Evolutionary conservation across 2,329 filamentous ascomycete genomes (phyloP).

Genomic region (Fusarium sp.): DNA sequence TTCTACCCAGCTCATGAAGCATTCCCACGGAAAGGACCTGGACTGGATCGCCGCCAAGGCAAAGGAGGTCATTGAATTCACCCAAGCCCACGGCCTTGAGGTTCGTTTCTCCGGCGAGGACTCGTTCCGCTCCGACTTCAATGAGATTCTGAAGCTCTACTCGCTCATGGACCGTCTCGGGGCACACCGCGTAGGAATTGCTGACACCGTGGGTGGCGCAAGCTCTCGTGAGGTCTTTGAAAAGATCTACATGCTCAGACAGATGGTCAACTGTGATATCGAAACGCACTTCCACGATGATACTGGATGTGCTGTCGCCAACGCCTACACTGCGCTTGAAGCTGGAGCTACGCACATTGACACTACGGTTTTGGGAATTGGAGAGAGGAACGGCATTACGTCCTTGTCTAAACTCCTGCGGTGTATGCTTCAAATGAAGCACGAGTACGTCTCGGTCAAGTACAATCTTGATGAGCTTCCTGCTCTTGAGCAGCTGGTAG

Average conservation of each 20-base stretch:
- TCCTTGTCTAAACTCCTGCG: conserved; percentile 58
- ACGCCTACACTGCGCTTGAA: conserved; percentile 89
- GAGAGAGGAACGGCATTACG: conserved; percentile 74
- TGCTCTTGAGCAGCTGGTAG: conserved; percentile 87
- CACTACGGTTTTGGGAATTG: conserved; percentile 76
- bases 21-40: conserved; percentile 93
- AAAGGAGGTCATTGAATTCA: conserved; percentile 52
- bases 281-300: conserved; percentile 77
- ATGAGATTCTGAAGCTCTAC: conserved; percentile 84
- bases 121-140: conserved; percentile 84
- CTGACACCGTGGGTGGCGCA: conserved; percentile 91
- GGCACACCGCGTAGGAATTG: conserved; percentile 89
- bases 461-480: conserved; percentile 93
- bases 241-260: conserved; percentile 81
- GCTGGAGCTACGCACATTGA: conserved; percentile 88
- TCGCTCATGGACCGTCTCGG: conserved; percentile 85
- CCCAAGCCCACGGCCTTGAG: conserved; percentile 45
- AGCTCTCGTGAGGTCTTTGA: conserved; percentile 90
- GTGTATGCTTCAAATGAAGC: conserved; percentile 59
- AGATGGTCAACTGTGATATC: conserved; percentile 76
- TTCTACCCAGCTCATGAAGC: conserved; percentile 83
- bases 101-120: conserved; percentile 77
- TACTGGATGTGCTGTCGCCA: conserved; percentile 90
- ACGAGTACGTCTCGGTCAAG: conserved; percentile 87
- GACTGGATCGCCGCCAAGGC: conserved; percentile 79